phyloP scores from a whole-genome alignment of 306 rosid species.

The Quercus berberidifolia region DNA sequence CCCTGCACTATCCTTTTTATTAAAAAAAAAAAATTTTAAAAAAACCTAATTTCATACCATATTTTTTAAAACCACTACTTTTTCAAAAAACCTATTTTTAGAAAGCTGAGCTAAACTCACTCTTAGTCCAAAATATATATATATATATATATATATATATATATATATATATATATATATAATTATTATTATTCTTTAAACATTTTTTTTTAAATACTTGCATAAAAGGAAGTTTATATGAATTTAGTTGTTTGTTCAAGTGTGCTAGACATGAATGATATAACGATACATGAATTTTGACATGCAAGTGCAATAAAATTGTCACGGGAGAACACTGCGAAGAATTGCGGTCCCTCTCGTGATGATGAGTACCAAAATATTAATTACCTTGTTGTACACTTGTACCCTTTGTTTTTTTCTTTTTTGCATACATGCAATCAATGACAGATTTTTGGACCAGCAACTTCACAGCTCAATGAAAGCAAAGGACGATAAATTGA shows the following conservation, averaged over 20 bases:
- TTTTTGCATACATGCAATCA: neutral
- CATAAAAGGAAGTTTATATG: neutral
- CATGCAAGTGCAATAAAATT: neutral
- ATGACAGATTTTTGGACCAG: neutral
- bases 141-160: too few relatives aligned
- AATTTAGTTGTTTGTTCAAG: too few relatives aligned
- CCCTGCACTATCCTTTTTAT: too few relatives aligned
- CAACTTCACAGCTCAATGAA: neutral
- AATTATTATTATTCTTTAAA: too few relatives aligned
- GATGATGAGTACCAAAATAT: slow-evolving; percentile 16
- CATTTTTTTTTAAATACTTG: too few relatives aligned
- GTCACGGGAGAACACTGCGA: slow-evolving; percentile 33
- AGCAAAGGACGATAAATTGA: neutral
- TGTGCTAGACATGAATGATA: neutral
- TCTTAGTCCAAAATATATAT: too few relatives aligned
- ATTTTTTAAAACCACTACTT: too few relatives aligned
- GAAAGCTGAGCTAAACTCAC: too few relatives aligned
- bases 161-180: too few relatives aligned
- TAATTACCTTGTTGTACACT: neutral
- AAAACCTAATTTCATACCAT: too few relatives aligned
- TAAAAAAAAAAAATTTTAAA: too few relatives aligned
- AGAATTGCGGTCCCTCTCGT: slow-evolving; percentile 14
- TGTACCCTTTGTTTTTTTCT: neutral
- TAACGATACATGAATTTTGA: neutral
- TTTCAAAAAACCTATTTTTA: too few relatives aligned